Evolutionary conservation across 2,329 filamentous ascomycete species (phyloP), one percentile per base, ranked within the genome.

Genomic region (Exophiala bonariae): DNA sequence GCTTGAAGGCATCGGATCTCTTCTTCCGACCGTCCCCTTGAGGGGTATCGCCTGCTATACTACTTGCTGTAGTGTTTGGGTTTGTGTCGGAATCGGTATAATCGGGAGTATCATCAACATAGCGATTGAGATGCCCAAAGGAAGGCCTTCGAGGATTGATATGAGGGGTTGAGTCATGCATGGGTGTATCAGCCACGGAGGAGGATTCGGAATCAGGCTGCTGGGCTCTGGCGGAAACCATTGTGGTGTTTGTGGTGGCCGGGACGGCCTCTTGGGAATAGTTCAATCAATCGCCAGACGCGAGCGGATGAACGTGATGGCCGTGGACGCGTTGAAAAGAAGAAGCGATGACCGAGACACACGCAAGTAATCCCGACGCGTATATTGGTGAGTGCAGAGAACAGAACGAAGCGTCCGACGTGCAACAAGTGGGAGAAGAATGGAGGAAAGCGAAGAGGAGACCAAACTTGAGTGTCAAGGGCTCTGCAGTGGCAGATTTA

Each of bases 1-100:
- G 78, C 68, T 95, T 86, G 57, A 90, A 89, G 49, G 86, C 91
- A 64, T 96, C 90, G 47, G 89, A 86, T 60, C 92, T 83, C 64
- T 85, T 83, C 74, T 87, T 95, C 42, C 91, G 85, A 22, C 89
- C 90, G 73, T 97, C 92, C 38, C 66, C 58, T 37, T 73, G 71
- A 33, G 76, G 64, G 34, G 73, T 70, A 59, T 96, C 92, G 44
- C 90, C 92, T 45, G 79, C 83, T 59, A 95, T 82, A 67, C 91
- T 96, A 73, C 89, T 96, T 44, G 87, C 89, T 47, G 79, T 82
- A 37, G 81, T 83, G 59, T 84, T 83, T 30, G 80, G 79, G 57
- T 82, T 80, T 47, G 81, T 83, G 59, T 85, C 81, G 6, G 81
- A 83, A 63, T 85, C 82, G 54, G 81, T 83, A 63, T 83, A 83